These are phyloP conservation scores for Musa beccarii DNA, from an alignment of 176 grass and related monocot species.

Conservation along the genomic window DNA sequence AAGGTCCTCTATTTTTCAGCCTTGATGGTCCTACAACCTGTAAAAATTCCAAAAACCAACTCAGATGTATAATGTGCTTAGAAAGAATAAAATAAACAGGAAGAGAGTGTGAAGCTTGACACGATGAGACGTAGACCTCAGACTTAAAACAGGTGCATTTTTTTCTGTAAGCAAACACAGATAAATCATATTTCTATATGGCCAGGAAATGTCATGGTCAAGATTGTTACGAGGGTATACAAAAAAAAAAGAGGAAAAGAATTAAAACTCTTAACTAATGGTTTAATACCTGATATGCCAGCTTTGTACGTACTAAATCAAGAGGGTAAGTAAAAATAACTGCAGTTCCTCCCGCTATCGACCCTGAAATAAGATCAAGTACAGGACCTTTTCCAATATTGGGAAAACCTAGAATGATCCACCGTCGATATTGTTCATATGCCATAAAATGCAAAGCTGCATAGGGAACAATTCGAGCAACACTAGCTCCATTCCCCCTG, in stretches of 20 bases:
- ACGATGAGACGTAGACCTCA: background rate
- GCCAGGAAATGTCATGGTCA: background rate
- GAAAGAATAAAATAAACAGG: background rate
- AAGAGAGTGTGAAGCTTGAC: background rate
- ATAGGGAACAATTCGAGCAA: conserved; percentile 94
- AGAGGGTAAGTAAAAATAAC: conserved; percentile 93
- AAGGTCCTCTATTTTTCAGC: conserved; percentile 35
- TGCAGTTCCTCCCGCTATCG: conserved; percentile 86
- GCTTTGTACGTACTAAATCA: conserved; percentile 87
- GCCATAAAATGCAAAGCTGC: conserved; percentile 96
- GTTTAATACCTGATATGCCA: conserved; percentile 69
- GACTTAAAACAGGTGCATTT: background rate
- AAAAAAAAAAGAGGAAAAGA: conserved; percentile 1
- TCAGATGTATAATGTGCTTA: background rate
- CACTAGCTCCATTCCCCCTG: conserved; percentile 90
- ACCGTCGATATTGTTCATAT: conserved; percentile 93
- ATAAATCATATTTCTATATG: background rate
- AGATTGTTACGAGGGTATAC: background rate
- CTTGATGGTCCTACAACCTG: conserved; percentile 60
- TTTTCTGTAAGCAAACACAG: background rate
- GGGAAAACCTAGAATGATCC: conserved; percentile 85
- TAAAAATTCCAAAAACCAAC: background rate
- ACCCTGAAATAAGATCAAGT: conserved; percentile 77
- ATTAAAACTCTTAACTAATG: background rate
- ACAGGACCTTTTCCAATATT: conserved; percentile 69